Evolutionary conservation across 768 basidiomycete species (phyloP).

Genomic region (Sarcodon sp.): DNA sequence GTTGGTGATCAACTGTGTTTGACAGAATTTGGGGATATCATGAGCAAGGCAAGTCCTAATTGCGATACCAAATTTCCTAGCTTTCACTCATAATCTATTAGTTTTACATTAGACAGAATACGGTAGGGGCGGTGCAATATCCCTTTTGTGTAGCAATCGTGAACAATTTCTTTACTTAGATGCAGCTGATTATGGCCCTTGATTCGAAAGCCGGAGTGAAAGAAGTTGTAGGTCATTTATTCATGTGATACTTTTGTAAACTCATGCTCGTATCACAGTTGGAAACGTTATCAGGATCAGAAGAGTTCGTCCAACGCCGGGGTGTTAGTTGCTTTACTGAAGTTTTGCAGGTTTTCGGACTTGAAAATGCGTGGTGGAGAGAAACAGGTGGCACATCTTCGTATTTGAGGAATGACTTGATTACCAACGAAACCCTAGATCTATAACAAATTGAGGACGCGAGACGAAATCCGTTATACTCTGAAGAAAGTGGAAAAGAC

Average conservation of each 20-base stretch:
- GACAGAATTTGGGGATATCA: constrained; percentile 75
- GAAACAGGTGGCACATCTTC: constrained; percentile 35
- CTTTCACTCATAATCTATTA: constrained; percentile 13
- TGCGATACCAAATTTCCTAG: not conserved
- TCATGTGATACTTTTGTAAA: not conserved
- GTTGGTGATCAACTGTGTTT: constrained; percentile 30
- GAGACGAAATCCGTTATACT: constrained; percentile 72
- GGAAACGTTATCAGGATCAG: constrained; percentile 48
- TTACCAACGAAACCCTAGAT: constrained; percentile 44
- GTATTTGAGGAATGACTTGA: constrained; percentile 11
- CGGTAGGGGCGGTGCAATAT: constrained; percentile 25
- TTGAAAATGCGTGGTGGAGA: constrained; percentile 65
- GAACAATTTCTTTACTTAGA: constrained; percentile 26
- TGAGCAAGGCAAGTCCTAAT: constrained; percentile 55
- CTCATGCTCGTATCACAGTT: constrained; percentile 26
- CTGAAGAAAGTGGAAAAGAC: constrained; percentile 58
- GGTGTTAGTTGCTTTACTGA: constrained; percentile 1
- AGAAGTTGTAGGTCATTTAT: constrained; percentile 41
- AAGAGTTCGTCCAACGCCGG: constrained; percentile 35
- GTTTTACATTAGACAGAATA: constrained; percentile 67
- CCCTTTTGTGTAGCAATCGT: not conserved
- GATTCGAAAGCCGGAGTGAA: constrained; percentile 40
- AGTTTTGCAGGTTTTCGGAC: constrained; percentile 41
- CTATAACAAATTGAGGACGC: constrained; percentile 56
- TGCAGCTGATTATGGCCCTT: constrained; percentile 51